A percentile compares a stretch with the other conserved stretches of the same genome.
Conservation (phyloP, 73 alveolate species). For the Tetrahymena thermophila region DNA sequence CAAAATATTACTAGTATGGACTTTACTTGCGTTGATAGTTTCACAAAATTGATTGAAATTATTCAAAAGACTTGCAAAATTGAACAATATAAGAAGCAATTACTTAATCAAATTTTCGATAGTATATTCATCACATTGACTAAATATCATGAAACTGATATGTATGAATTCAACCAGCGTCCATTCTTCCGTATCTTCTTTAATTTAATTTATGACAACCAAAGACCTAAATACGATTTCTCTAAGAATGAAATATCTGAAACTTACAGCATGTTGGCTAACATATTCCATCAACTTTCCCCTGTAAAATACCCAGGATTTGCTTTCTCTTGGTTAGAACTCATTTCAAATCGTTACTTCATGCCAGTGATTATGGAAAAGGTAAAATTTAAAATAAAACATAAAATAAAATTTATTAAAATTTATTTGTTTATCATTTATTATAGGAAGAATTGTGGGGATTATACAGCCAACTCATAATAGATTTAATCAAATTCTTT, state of each 20-base stretch:
- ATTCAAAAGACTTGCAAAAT: conserved; percentile 26
- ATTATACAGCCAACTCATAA: background rate
- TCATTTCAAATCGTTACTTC: conserved; percentile 84
- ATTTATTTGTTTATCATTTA: background rate
- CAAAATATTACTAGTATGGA: conserved; percentile 40
- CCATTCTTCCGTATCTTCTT: conserved; percentile 78
- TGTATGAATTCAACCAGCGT: conserved; percentile 77
- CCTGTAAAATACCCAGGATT: conserved; percentile 93
- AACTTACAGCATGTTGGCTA: conserved; percentile 57
- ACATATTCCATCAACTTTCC: conserved; percentile 69
- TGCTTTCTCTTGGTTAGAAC: conserved; percentile 94
- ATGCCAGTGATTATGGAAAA: background rate
- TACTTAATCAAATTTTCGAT: conserved; percentile 66
- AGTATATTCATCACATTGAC: conserved; percentile 69
- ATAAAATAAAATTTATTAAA: background rate
- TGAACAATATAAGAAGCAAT: conserved; percentile 56
- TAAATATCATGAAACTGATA: conserved; percentile 62
- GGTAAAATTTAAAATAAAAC: background rate
- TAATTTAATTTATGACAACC: conserved; percentile 50
- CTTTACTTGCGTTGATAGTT: conserved; percentile 69
- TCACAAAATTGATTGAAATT: conserved; percentile 54
- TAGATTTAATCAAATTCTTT: background rate
- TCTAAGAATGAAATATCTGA: conserved; percentile 19
- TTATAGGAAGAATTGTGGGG: background rate
- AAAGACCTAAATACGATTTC: conserved; percentile 44